Evolutionary conservation across 257 asterid species (phyloP).

Genomic region (Vinca minor): DNA sequence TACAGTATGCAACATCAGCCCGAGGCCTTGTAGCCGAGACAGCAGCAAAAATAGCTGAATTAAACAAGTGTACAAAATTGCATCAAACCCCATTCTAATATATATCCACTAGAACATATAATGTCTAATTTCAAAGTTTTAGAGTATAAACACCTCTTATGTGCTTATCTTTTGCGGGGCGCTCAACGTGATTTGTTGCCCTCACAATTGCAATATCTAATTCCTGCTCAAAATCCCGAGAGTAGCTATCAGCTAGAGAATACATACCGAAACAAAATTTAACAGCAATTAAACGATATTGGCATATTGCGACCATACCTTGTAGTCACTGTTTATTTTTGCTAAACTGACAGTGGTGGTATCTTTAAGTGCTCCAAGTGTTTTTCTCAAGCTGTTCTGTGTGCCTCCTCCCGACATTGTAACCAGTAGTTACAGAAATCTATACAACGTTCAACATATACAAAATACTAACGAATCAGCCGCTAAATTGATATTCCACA

Average conservation of each 20-base stretch:
- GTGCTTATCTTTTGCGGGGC: constrained; percentile 93
- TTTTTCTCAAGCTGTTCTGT: constrained; percentile 79
- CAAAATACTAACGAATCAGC: constrained; percentile 9
- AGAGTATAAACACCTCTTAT: constrained; percentile 48
- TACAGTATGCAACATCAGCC: constrained; percentile 98
- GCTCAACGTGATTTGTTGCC: constrained; percentile 96
- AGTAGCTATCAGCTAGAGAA: constrained; percentile 5
- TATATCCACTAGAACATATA: background rate
- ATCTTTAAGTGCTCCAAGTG: constrained; percentile 93
- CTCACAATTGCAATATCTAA: constrained; percentile 93
- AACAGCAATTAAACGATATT: background rate
- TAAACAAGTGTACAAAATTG: constrained; percentile 11
- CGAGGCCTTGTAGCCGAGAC: constrained; percentile 90
- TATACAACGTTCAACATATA: constrained; percentile 17
- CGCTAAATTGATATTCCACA: constrained; percentile 17
- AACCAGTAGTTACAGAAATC: constrained; percentile 20
- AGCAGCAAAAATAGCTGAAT: constrained; percentile 82
- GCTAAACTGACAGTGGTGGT: constrained; percentile 95
- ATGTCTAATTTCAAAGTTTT: background rate
- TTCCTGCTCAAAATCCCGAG: constrained; percentile 38
- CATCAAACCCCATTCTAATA: constrained; percentile 17
- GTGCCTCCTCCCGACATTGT: constrained; percentile 83
- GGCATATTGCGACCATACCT: constrained; percentile 42
- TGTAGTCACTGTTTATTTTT: constrained; percentile 82
- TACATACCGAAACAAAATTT: constrained; percentile 2